A percentile compares a stretch with the other conserved stretches of the same genome.
These are phyloP conservation scores for Hirsutella minnesotensis DNA, from an alignment of 2,329 filamentous ascomycete species.

Conservation along the genomic window DNA sequence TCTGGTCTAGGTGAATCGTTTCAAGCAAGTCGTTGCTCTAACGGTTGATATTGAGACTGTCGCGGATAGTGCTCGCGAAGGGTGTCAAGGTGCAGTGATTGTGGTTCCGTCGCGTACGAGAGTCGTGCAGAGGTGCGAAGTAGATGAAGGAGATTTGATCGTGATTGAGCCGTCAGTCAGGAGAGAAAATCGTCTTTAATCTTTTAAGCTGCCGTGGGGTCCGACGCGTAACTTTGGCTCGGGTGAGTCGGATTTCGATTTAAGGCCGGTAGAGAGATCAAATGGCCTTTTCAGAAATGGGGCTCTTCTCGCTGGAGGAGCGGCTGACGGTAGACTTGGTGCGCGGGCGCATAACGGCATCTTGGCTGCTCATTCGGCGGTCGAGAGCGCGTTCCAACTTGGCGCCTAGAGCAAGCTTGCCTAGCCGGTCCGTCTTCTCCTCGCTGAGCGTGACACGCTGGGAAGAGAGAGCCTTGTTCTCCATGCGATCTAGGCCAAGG, in stretches of 20 bases:
- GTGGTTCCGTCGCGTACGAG: no score
- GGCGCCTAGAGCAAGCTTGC: slow-evolving; percentile 77
- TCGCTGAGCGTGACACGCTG: slow-evolving; percentile 63
- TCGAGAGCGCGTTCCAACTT: slow-evolving; percentile 83
- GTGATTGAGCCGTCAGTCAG: background rate
- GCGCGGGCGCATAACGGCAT: slow-evolving; percentile 66
- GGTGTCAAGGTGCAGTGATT: no score
- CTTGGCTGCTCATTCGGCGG: slow-evolving; percentile 76
- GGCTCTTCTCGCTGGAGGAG: slow-evolving; percentile 22
- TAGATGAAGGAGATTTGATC: no score
- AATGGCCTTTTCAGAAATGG: slow-evolving; percentile 21
- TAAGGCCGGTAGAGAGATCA: slow-evolving; percentile 3
- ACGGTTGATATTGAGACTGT: no score
- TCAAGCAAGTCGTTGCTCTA: no score
- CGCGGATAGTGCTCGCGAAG: no score
- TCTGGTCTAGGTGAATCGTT: no score
- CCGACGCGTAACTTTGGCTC: no score
- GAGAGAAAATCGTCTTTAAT: no score
- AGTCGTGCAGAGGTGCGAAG: no score
- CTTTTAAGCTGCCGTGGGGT: no score
- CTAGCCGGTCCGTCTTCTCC: slow-evolving; percentile 71
- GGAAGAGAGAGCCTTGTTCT: slow-evolving; percentile 72
- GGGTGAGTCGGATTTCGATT: no score
- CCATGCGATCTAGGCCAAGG: slow-evolving; percentile 71
- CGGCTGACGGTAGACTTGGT: slow-evolving; percentile 17